Evolutionary conservation across 2,329 filamentous ascomycete genomes (phyloP), one percentile per base, ranked within the genome.

Genomic region (Neodidymelliopsis sp.): DNA sequence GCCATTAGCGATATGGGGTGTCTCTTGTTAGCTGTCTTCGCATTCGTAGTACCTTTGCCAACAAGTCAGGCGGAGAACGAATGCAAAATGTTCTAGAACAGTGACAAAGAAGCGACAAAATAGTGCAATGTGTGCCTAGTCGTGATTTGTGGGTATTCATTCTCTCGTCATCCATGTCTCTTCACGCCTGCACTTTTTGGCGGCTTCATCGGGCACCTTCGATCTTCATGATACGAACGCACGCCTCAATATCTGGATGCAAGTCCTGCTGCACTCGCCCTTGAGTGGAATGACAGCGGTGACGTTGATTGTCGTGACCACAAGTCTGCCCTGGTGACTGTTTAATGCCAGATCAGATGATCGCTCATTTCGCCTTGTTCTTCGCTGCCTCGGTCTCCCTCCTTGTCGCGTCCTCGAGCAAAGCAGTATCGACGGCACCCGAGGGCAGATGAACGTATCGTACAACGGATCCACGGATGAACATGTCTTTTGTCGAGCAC

Each of bases 401-500:
- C 60, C 70, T 59, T 36, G 70, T 96, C 15, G 92, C 92, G 77
- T 97, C 92, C 77, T 97, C 92, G 54, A 97, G 76, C 55, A 97
- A 75, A 24, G 90, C 88, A 19, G 91, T 88, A 70, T 97, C 92
- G 28, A 97, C 91, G 31, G 89, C 88, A 20, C 81, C 83, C 6
- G 87, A 87, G 0, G 92, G 91, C 39, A 97, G 78, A 73, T 97
- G 90, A 38, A 97, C 91, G 69, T 97, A 97, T 63, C 92, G 83
- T 57, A 97, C 92, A 33, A 96, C 92, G 47, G 90, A 95, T 23
- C 92, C 92, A 66, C 92, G 84, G 67, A 97, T 96, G 71, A 97
- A 97, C 76, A 96, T 91, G 69, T 96, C 96, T 79, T 95, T 96
- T 59, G 96, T 91, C 13, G 91, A 88, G 54, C 84, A 87, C 83